Evolutionary conservation across 2,329 filamentous ascomycete genomes (phyloP), one percentile per base, ranked within the genome.

Genomic region (Huntiella abstrusa): DNA sequence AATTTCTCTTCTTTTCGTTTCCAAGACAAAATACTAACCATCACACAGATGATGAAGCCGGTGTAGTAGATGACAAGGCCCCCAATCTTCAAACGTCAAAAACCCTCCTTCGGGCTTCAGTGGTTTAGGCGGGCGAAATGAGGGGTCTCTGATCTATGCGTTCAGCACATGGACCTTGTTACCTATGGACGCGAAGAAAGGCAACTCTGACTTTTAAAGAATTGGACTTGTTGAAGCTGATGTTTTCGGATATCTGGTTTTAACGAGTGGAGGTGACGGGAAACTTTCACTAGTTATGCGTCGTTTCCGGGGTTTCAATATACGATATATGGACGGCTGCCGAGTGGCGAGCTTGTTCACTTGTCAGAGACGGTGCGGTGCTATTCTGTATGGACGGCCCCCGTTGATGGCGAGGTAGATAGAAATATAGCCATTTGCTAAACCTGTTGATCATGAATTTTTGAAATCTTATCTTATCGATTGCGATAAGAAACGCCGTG

Each of bases 121-220:
- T 72, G 88, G 84, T 80, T 71, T 71, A 72, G 65, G 67, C 73
- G 76, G 63, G 65, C 68, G 65, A 68, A 70, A 64, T 64, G 69
- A 67, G 65, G 75, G 74, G 66, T 81, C 75, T 70, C 75, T 98
- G 91, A 96, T 78, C 86, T 86, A 73, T 80, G 91, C 86, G 91
- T 95, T 83, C 86, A 88, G 84, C 91, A 95, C 88, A 94, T 72
- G 62, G 73, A 78, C 81, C 88, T 95, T 96, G 86, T 95, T 92
- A 84, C 74, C 67, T 73, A 84, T 87, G 88, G 78, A 94, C 88
- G 91, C 87, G 76, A 84, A 80, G 73, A 82, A 57, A 79, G 82
- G 85, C 80, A 92, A 83, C 84, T 95, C 88, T 96, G 88, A 96
- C 65, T 68, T 47, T 57, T 52, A 61, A 65, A 36, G 34, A 36